Percentiles rank a stretch among this genome's conserved stretches.
Conservation (phyloP, 2,329 filamentous ascomycete genomes). For the Clarireedia monteithiana region DNA sequence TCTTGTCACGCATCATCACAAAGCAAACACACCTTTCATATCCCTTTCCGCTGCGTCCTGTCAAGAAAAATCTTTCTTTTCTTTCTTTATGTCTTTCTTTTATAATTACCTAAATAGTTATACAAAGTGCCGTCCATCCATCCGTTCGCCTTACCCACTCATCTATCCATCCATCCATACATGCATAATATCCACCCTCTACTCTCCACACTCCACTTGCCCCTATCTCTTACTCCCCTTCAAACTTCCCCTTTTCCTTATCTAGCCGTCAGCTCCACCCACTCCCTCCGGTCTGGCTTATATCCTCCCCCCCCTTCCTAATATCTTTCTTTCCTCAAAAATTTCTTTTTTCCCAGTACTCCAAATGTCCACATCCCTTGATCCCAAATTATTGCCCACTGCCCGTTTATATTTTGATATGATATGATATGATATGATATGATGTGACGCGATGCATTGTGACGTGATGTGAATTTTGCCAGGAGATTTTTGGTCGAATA, state of each 20-base stretch:
- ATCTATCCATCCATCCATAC: background rate
- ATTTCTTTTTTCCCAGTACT: background rate
- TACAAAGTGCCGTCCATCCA: no score
- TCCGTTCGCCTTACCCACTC: no score
- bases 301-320: no score
- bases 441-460: background rate
- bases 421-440: background rate
- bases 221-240: background rate
- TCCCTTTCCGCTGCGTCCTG: no score
- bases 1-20: no score
- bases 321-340: no score
- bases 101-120: no score
- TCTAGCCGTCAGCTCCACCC: no score
- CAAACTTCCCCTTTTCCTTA: background rate
- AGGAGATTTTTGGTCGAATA: background rate
- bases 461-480: background rate
- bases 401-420: background rate
- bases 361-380: background rate
- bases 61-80: no score
- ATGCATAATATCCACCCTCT: background rate
- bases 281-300: no score
- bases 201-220: background rate
- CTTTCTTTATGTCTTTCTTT: no score
- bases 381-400: background rate
- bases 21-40: no score